Evolutionary conservation across 306 rosid species (phyloP).

Genomic region (Pyrus communis): DNA sequence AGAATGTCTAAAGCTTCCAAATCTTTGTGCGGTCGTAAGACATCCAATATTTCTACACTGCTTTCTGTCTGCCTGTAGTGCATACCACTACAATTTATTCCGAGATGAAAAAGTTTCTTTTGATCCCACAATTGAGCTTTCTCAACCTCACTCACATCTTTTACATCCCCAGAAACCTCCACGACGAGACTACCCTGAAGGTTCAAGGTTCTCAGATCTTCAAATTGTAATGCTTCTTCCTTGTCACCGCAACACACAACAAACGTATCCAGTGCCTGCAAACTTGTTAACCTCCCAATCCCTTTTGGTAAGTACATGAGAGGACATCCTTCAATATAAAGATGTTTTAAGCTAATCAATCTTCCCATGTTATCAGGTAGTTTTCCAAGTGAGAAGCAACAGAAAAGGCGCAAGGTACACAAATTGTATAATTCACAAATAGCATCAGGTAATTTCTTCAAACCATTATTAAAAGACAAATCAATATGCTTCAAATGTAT

Average conservation of each 20-base stretch:
- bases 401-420: background rate
- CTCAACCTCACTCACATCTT: background rate
- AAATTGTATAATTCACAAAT: background rate
- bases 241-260: no score
- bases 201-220: background rate
- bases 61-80: no score
- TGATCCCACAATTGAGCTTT: background rate
- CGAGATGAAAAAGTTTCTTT: background rate
- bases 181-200: background rate
- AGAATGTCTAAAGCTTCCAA: no score
- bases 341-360: background rate
- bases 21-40: no score
- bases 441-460: no score
- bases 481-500: background rate
- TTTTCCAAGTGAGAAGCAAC: fast-evolving
- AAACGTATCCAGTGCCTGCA: background rate
- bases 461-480: fast-evolving
- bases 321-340: background rate
- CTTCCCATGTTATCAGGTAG: no score
- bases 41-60: no score
- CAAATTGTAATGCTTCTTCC: background rate
- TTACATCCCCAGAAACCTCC: background rate
- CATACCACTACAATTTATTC: fast-evolving
- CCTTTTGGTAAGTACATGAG: background rate
- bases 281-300: background rate